phyloP scores from a whole-genome alignment of 2,329 filamentous ascomycete species.

The Penicillium brevicompactum region DNA sequence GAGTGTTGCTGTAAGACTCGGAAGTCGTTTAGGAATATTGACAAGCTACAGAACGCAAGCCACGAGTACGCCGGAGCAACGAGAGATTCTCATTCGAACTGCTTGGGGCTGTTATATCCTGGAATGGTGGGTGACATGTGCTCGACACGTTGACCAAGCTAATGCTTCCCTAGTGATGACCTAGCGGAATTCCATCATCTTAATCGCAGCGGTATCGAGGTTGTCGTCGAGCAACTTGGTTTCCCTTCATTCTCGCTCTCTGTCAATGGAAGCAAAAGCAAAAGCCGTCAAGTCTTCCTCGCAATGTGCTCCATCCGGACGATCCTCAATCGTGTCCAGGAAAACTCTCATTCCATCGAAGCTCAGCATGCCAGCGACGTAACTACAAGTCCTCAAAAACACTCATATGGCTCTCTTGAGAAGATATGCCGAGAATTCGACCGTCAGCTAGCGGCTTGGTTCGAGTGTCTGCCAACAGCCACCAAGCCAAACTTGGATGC shows the following conservation, averaged over 20 bases:
- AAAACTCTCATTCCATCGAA: not conserved
- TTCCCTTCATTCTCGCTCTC: conserved; percentile 16
- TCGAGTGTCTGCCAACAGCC: conserved; percentile 12
- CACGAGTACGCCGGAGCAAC: conserved; percentile 6
- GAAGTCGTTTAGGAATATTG: not conserved
- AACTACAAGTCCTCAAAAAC: not conserved
- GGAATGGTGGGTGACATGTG: conserved; percentile 11
- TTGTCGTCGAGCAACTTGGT: conserved; percentile 11
- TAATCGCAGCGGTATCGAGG: conserved; percentile 18
- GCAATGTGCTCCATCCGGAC: conserved; percentile 23
- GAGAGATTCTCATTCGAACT: conserved; percentile 12
- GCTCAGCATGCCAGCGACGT: not conserved
- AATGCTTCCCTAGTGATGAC: conserved; percentile 11
- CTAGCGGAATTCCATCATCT: conserved; percentile 23
- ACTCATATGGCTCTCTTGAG: conserved; percentile 15
- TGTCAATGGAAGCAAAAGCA: conserved; percentile 10
- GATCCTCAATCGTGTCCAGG: conserved; percentile 17
- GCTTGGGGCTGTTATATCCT: conserved; percentile 22
- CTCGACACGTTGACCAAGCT: not conserved
- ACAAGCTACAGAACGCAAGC: conserved; percentile 10
- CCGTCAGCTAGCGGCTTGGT: conserved; percentile 18
- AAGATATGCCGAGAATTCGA: conserved; percentile 16
- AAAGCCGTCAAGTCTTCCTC: conserved; percentile 14
- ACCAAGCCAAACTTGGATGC: conserved; percentile 18
- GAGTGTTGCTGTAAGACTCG: not conserved